Percentiles rank a stretch among this genome's conserved stretches.
phyloP scores from a whole-genome alignment of 2,329 filamentous ascomycete genomes.

The Ceratocystis destructans region DNA sequence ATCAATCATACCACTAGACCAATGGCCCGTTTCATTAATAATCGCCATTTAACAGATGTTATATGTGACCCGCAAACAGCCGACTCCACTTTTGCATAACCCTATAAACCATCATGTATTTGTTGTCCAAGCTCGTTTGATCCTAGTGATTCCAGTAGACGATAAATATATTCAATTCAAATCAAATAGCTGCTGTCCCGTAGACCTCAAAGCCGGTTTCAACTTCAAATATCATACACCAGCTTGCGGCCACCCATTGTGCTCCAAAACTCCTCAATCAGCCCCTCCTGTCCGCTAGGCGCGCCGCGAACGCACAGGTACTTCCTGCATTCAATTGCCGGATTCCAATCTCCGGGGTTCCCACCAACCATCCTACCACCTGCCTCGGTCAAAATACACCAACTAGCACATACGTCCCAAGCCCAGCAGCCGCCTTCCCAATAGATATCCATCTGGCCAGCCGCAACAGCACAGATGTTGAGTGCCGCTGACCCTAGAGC shows the following conservation, averaged over 20 bases:
- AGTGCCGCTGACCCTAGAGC: conserved; percentile 59
- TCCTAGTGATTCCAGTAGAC: no score
- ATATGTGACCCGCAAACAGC: not conserved
- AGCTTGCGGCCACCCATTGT: conserved; percentile 42
- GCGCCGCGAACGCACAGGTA: conserved; percentile 52
- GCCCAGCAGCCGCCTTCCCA: conserved; percentile 79
- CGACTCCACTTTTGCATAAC: not conserved
- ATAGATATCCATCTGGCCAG: conserved; percentile 57
- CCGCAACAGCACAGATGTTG: conserved; percentile 59
- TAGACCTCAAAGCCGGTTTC: no score
- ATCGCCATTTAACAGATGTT: not conserved
- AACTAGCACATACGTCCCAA: conserved; percentile 74
- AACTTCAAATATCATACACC: conserved; percentile 29
- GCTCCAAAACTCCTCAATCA: conserved; percentile 51
- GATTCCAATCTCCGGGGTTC: conserved; percentile 60
- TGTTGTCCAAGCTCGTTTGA: no score
- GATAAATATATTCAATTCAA: no score
- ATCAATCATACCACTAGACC: conserved; percentile 19
- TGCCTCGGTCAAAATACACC: conserved; percentile 61
- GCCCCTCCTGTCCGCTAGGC: conserved; percentile 43
- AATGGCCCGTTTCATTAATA: conserved; percentile 19
- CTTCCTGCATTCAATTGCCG: conserved; percentile 42
- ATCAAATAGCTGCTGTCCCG: no score
- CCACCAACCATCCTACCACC: conserved; percentile 59
- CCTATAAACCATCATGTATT: not conserved